These are phyloP conservation scores for Pleurotus sapidus DNA, from an alignment of 768 basidiomycete genomes.

Conservation along the genomic window DNA sequence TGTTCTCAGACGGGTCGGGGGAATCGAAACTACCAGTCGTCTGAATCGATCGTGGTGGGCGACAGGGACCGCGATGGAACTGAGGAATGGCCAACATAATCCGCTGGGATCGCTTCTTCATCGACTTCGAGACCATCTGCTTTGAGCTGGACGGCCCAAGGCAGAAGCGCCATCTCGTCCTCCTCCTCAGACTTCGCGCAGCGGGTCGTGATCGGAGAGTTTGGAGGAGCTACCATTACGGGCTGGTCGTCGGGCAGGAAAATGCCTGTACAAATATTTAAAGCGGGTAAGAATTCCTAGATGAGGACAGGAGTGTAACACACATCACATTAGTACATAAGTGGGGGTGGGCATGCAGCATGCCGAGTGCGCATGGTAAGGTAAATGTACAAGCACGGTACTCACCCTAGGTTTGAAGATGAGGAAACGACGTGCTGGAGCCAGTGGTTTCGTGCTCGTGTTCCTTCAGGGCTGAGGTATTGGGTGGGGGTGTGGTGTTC, in stretches of 20 bases:
- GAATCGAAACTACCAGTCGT: background rate
- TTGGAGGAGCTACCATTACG: background rate
- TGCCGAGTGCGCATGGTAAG: background rate
- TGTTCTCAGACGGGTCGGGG: background rate
- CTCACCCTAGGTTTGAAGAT: conserved; percentile 3
- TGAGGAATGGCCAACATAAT: background rate
- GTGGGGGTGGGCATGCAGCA: background rate
- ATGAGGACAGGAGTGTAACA: background rate
- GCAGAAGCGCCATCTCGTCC: background rate
- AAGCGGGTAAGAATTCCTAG: background rate
- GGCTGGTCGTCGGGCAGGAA: background rate
- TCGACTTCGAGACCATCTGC: background rate
- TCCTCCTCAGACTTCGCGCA: background rate
- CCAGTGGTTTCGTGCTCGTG: background rate
- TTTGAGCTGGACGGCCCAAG: background rate
- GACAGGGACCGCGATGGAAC: background rate
- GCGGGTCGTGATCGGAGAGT: background rate
- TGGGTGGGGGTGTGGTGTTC: background rate
- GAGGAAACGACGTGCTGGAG: conserved; percentile 1
- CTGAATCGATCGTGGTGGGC: background rate
- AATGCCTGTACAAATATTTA: background rate
- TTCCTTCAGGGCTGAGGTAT: background rate
- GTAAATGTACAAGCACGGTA: background rate
- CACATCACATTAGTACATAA: background rate
- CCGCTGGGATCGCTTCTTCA: background rate